A percentile compares a stretch with the other conserved stretches of the same genome.
Conservation (phyloP, 164 flowering plant genomes). For the Aristolochia contorta region DNA sequence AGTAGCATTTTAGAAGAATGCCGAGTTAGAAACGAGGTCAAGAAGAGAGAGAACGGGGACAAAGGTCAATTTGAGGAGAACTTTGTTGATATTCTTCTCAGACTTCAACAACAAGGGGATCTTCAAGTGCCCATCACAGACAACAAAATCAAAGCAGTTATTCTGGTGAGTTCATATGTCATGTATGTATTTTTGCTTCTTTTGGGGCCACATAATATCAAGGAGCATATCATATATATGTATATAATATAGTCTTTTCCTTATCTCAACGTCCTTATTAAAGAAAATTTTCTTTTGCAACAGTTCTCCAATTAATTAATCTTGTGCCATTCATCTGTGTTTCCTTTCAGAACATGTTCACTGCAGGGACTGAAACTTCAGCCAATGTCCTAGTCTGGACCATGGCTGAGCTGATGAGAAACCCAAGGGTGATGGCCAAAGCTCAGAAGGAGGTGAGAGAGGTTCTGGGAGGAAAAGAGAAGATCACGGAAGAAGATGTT, state of each 20-base stretch:
- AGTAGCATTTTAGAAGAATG: background rate
- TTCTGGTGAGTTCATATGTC: conserved; percentile 12
- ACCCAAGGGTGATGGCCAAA: conserved; percentile 11
- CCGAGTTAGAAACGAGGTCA: background rate
- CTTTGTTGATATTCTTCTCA: conserved; percentile 29
- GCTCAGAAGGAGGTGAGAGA: conserved; percentile 13
- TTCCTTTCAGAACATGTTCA: conserved; percentile 22
- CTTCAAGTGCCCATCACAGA: conserved; percentile 1
- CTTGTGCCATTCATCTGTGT: background rate
- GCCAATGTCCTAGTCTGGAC: conserved; percentile 30
- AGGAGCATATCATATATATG: too few relatives aligned
- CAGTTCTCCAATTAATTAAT: too few relatives aligned
- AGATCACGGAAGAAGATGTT: conserved; percentile 18
- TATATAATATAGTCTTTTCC: too few relatives aligned
- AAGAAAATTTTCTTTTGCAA: too few relatives aligned
- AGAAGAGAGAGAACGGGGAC: too few relatives aligned
- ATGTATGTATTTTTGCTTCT: too few relatives aligned
- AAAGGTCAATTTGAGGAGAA: conserved; percentile 18
- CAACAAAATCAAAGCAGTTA: conserved; percentile 25
- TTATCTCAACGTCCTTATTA: too few relatives aligned
- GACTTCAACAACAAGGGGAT: conserved; percentile 14
- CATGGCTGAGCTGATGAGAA: conserved; percentile 20
- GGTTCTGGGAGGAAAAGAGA: conserved; percentile 15
- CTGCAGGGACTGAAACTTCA: conserved; percentile 30
- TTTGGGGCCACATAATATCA: too few relatives aligned